These are phyloP conservation scores for Fusarium denticulatum DNA, from an alignment of 2,329 filamentous ascomycete species.

Conservation along the genomic window DNA sequence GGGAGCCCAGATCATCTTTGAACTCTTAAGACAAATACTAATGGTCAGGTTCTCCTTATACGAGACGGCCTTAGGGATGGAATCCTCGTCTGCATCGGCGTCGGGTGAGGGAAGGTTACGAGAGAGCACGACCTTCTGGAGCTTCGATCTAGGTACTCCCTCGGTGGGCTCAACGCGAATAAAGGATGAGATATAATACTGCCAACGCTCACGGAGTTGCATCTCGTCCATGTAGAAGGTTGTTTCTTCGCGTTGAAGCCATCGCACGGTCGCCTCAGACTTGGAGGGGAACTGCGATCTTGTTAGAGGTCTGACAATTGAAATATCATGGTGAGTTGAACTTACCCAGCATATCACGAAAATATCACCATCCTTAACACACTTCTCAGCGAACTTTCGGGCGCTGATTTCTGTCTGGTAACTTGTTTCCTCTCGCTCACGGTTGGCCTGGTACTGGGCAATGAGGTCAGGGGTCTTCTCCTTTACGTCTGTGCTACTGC, in stretches of 20 bases:
- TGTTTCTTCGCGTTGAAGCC: slow-evolving; percentile 73
- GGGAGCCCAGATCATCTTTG: slow-evolving; percentile 81
- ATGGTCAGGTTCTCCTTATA: slow-evolving; percentile 76
- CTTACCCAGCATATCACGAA: slow-evolving; percentile 92
- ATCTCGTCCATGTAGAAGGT: slow-evolving; percentile 92
- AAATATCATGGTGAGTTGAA: slow-evolving; percentile 39
- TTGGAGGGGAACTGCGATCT: slow-evolving; percentile 70
- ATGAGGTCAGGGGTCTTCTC: slow-evolving; percentile 94
- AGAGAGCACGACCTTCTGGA: slow-evolving; percentile 75
- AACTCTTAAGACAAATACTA: slow-evolving; percentile 80
- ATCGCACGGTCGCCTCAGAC: slow-evolving; percentile 76
- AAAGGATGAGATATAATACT: slow-evolving; percentile 94
- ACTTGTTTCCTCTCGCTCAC: slow-evolving; percentile 84
- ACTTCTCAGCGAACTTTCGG: slow-evolving; percentile 90
- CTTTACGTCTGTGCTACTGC: slow-evolving; percentile 86
- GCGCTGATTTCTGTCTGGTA: slow-evolving; percentile 91
- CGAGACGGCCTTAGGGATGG: slow-evolving; percentile 67
- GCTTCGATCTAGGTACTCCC: slow-evolving; percentile 71
- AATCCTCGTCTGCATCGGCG: slow-evolving; percentile 70
- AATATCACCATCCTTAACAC: slow-evolving; percentile 90
- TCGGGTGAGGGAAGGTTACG: slow-evolving; percentile 75
- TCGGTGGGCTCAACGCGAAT: slow-evolving; percentile 90
- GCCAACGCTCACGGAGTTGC: slow-evolving; percentile 85
- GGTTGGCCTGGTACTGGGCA: slow-evolving; percentile 83
- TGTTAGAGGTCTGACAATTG: slow-evolving; percentile 45